Conservation (phyloP, 2,329 filamentous ascomycete species). For the Alternaria viburni region DNA sequence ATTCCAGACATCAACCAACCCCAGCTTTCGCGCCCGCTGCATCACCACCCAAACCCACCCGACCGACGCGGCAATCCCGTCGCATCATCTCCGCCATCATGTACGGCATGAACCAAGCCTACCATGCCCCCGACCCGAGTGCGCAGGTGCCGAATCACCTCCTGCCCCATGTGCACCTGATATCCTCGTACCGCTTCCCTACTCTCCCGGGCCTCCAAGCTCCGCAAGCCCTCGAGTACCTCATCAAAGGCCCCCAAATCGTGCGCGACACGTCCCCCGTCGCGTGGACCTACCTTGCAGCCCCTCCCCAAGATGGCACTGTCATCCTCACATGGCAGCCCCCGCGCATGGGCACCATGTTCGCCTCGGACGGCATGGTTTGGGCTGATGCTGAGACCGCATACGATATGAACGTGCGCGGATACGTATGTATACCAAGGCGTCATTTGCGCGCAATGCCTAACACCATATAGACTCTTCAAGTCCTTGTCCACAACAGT, state of each 20-base stretch:
- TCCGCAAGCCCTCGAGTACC: slow-evolving; percentile 80
- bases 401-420: slow-evolving; percentile 74
- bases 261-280: slow-evolving; percentile 85
- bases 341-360: slow-evolving; percentile 69
- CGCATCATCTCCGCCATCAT: slow-evolving; percentile 34
- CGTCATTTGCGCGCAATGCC: background rate
- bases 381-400: slow-evolving; percentile 84
- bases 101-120: slow-evolving; percentile 45
- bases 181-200: slow-evolving; percentile 84
- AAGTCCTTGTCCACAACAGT: slow-evolving; percentile 82
- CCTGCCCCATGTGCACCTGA: slow-evolving; percentile 88
- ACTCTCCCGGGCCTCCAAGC: slow-evolving; percentile 72
- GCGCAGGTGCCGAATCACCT: slow-evolving; percentile 43
- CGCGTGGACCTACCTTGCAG: slow-evolving; percentile 90
- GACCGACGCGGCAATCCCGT: slow-evolving; percentile 30
- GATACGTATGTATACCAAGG: slow-evolving; percentile 62
- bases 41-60: slow-evolving; percentile 15
- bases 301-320: slow-evolving; percentile 75
- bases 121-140: slow-evolving; percentile 43
- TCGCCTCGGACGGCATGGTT: slow-evolving; percentile 89
- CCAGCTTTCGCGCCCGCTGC: slow-evolving; percentile 27
- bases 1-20: slow-evolving; percentile 25
- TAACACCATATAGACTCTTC: slow-evolving; percentile 71
- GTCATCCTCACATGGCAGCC: slow-evolving; percentile 91
- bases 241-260: slow-evolving; percentile 82